Percentiles rank a stretch among this genome's conserved stretches.
Conservation (phyloP, 768 basidiomycete species). For the Chiua virens region DNA sequence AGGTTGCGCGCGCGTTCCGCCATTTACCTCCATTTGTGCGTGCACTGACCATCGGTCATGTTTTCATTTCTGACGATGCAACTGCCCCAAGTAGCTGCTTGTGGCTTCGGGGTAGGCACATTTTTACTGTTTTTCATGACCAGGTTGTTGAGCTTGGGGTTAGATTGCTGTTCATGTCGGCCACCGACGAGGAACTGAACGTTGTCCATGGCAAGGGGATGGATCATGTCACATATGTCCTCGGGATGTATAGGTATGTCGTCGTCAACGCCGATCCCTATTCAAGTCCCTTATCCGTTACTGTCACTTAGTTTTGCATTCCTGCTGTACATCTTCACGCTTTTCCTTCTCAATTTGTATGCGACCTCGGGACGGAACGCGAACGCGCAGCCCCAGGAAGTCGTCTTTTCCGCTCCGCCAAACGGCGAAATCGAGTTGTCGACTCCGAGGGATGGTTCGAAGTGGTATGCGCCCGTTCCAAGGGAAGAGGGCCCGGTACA, state of each 20-base stretch:
- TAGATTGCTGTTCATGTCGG: conserved; percentile 87
- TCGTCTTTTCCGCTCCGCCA: conserved; percentile 23
- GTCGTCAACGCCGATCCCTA: not conserved
- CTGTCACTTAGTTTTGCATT: conserved; percentile 51
- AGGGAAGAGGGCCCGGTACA: conserved; percentile 38
- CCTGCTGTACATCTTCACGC: conserved; percentile 70
- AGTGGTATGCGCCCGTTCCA: conserved; percentile 70
- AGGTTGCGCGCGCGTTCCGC: conserved; percentile 63
- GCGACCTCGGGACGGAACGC: conserved; percentile 61
- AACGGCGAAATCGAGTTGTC: conserved; percentile 45
- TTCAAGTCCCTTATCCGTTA: conserved; percentile 32
- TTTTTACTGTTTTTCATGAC: not conserved
- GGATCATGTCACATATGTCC: conserved; percentile 89
- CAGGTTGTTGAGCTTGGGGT: not conserved
- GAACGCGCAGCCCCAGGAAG: conserved; percentile 4
- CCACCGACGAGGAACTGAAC: conserved; percentile 86
- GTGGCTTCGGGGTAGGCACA: conserved; percentile 64
- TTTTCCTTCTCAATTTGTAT: conserved; percentile 71
- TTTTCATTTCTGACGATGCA: conserved; percentile 2
- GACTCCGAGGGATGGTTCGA: conserved; percentile 35
- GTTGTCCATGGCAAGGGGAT: conserved; percentile 70
- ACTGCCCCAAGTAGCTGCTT: conserved; percentile 50
- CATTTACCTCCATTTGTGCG: conserved; percentile 89
- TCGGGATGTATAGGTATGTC: conserved; percentile 77
- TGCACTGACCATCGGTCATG: conserved; percentile 13